Evolutionary conservation across 164 flowering plant species (phyloP), one percentile per base, ranked within the genome.

Genomic region (Aristolochia fimbriata): DNA sequence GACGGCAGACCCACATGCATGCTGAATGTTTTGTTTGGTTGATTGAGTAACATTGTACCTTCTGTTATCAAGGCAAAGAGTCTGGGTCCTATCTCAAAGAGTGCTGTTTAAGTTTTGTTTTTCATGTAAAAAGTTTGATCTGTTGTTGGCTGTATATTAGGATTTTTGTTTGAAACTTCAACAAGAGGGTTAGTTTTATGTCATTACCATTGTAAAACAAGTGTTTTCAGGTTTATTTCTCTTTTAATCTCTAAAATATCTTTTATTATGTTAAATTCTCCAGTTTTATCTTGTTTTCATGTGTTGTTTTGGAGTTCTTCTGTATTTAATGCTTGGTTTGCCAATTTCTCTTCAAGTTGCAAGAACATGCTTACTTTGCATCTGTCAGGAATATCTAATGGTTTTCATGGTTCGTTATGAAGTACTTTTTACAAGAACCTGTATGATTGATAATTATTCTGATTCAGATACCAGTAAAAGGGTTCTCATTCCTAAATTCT

Each of bases 401-500:
- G 9, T 21, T 49, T 49, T 49, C 52, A 49, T 0, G n/a, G 52
- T 49, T 17, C 2, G 17, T 4, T 49, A 27, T n/a, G 19, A 0
- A 1, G 4, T 1, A 7, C 2, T 49, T 49, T 49, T n/a, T 16
- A 6, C 52, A 20, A 0, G 5, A 13, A 7, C 10, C 11, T 49
- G 21, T 21, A 0, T 21, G n/a, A 49, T 20, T 16, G 19, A 10
- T 49, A 11, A 49, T 6, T 0, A 17, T 49, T 49, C 20, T 53
- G 23, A 53, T 53, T 21, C 77, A 90, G 97, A 74, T 90, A 73
- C 86, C 97, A 24, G 60, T 70, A 7, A 83, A 77, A 71, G 90
- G 87, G 62, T 77, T 90, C 73, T 78, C 80, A n/a, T 76, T 90
- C 67, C 75, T 59, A 59, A 76, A 82, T 52, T 90, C 97, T 10